These are phyloP conservation scores for Penicillium sp. DNA, from an alignment of 2,329 filamentous ascomycete species.

Conservation along the genomic window DNA sequence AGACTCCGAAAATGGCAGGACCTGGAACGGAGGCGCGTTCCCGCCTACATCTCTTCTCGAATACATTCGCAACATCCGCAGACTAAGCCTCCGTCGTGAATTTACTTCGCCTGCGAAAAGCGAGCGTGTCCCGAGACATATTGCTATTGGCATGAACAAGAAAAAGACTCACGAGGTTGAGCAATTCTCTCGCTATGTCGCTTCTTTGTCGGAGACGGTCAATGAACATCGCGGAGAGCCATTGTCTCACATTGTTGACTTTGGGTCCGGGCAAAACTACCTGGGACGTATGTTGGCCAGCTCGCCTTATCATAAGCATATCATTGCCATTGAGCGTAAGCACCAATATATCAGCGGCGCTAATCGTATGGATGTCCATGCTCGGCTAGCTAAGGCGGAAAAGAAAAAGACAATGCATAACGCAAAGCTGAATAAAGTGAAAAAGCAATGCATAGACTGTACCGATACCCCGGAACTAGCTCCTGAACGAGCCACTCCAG, in stretches of 20 bases:
- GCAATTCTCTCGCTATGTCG: constrained; percentile 83
- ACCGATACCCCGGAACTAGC: constrained; percentile 16
- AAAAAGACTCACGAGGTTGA: constrained; percentile 95
- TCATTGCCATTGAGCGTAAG: constrained; percentile 87
- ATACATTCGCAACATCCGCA: constrained; percentile 71
- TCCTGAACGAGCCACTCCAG: constrained; percentile 5
- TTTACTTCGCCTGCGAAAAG: constrained; percentile 48
- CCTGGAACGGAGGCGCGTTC: constrained; percentile 44
- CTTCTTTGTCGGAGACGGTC: constrained; percentile 61
- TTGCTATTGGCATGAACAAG: constrained; percentile 87
- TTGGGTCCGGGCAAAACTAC: constrained; percentile 96
- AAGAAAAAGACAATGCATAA: constrained; percentile 66
- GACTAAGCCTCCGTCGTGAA: constrained; percentile 64
- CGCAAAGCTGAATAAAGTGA: constrained; percentile 39
- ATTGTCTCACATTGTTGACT: constrained; percentile 89
- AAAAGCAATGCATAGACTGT: constrained; percentile 43
- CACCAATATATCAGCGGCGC: constrained; percentile 85
- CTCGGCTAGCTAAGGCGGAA: constrained; percentile 68
- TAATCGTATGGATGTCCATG: constrained; percentile 77
- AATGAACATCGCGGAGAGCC: constrained; percentile 45
- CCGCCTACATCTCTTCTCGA: constrained; percentile 60
- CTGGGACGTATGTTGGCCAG: constrained; percentile 84
- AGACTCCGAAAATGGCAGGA: constrained; percentile 10
- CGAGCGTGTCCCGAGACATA: constrained; percentile 64
- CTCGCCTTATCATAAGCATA: constrained; percentile 77